Conservation (phyloP, 1,284 basidiomycete genomes). For the Moesziomyces antarcticus region DNA sequence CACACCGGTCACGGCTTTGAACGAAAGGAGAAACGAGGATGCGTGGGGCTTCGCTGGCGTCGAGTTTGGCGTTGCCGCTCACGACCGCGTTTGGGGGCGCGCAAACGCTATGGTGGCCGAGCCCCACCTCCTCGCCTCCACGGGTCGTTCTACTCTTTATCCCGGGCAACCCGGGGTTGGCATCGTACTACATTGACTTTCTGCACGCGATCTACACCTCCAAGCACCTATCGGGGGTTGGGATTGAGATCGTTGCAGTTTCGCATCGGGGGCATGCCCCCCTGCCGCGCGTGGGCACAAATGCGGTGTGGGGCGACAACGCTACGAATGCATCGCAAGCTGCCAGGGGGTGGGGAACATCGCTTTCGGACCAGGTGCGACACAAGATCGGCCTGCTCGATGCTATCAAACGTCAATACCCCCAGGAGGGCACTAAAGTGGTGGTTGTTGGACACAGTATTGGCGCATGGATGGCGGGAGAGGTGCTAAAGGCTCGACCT, state of each 20-base stretch:
- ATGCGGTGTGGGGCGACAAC: conserved; percentile 28
- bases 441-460: conserved; percentile 55
- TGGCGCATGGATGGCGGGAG: conserved; percentile 51
- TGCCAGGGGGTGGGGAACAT: conserved; percentile 24
- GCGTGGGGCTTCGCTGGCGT: conserved; percentile 22
- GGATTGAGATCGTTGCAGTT: conserved; percentile 51
- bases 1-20: too few relatives aligned
- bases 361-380: conserved; percentile 49
- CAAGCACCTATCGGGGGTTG: background rate
- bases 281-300: conserved; percentile 24
- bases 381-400: conserved; percentile 54
- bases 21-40: background rate
- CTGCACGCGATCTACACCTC: conserved; percentile 39
- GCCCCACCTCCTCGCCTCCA: conserved; percentile 9
- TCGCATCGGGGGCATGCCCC: conserved; percentile 55
- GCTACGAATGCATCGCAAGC: conserved; percentile 12
- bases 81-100: conserved; percentile 41
- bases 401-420: conserved; percentile 26
- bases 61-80: conserved; percentile 32
- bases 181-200: conserved; percentile 53
- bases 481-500: conserved; percentile 36
- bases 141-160: conserved; percentile 53
- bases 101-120: conserved; percentile 49
- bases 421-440: conserved; percentile 27
- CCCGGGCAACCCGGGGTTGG: conserved; percentile 57